phyloP scores from a whole-genome alignment of 2,329 filamentous ascomycete species.

The Pseudogymnoascus sp. region DNA sequence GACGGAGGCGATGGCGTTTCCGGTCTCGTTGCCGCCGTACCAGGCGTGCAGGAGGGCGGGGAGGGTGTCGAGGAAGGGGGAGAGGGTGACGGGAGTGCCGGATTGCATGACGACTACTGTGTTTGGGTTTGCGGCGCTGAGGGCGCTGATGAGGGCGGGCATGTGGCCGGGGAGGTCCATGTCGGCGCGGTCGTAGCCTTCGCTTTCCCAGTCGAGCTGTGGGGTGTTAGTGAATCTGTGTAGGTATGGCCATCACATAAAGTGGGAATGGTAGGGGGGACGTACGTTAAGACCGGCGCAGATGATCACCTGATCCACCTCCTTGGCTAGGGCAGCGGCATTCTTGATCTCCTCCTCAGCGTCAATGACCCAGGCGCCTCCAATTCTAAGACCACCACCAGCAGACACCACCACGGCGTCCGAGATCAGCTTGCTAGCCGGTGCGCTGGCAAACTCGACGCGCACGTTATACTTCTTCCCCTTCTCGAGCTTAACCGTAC shows the following conservation, averaged over 20 bases:
- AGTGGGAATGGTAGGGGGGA: not conserved
- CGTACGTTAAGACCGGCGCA: constrained; percentile 64
- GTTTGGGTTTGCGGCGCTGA: constrained; percentile 59
- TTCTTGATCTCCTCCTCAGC: constrained; percentile 52
- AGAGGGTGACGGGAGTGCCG: constrained; percentile 64
- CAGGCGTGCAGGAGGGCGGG: constrained; percentile 60
- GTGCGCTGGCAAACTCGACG: constrained; percentile 45
- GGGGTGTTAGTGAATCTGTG: not conserved
- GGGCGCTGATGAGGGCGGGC: constrained; percentile 59
- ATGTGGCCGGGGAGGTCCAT: constrained; percentile 68
- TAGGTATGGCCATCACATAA: not conserved
- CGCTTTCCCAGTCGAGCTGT: constrained; percentile 65
- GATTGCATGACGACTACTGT: constrained; percentile 70
- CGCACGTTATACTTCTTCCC: constrained; percentile 26
- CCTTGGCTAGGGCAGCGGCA: constrained; percentile 59
- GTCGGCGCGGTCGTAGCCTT: constrained; percentile 69
- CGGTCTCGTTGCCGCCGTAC: constrained; percentile 83
- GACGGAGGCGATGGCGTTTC: constrained; percentile 71
- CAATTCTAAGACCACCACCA: constrained; percentile 54
- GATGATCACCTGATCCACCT: constrained; percentile 69
- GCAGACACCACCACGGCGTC: constrained; percentile 42
- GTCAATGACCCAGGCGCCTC: constrained; percentile 51
- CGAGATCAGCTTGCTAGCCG: constrained; percentile 47
- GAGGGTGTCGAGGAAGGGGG: constrained; percentile 50
- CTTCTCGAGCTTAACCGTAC: constrained; percentile 21